Conservation (phyloP, 2,329 filamentous ascomycete species). For the Nannizziopsis arthrosporioides region DNA sequence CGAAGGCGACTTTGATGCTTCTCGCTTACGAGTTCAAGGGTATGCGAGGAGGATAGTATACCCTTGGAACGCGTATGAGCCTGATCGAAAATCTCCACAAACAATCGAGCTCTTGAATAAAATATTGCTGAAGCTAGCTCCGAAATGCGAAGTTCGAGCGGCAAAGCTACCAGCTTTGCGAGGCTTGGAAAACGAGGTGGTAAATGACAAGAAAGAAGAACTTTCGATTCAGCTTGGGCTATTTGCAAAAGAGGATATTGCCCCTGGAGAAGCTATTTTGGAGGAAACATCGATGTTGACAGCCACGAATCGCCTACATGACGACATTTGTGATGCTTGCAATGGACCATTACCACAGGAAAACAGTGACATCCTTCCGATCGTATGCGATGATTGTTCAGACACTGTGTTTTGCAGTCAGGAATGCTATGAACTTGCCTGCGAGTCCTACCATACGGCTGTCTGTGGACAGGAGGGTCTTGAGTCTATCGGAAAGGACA, state of each 20-base stretch:
- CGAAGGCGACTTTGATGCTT: conserved; percentile 21
- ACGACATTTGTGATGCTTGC: conserved; percentile 81
- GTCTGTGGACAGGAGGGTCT: conserved; percentile 45
- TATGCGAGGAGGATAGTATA: conserved; percentile 45
- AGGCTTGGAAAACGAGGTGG: conserved; percentile 18
- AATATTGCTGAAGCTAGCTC: conserved; percentile 56
- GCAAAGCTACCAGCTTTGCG: conserved; percentile 64
- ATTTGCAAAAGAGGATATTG: conserved; percentile 73
- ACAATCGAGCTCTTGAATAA: conserved; percentile 58
- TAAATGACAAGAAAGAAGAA: conserved; percentile 10
- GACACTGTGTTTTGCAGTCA: conserved; percentile 51
- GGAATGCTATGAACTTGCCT: conserved; percentile 45
- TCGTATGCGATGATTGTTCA: conserved; percentile 44
- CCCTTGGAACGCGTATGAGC: conserved; percentile 52
- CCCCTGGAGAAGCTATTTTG: conserved; percentile 63
- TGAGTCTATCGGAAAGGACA: conserved; percentile 48
- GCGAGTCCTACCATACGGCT: conserved; percentile 46
- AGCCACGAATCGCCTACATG: conserved; percentile 77
- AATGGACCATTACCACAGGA: conserved; percentile 58
- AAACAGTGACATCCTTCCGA: conserved; percentile 25
- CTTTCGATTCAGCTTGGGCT: conserved; percentile 66
- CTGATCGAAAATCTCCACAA: conserved; percentile 44
- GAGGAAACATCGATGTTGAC: conserved; percentile 77
- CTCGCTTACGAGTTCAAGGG: conserved; percentile 28
- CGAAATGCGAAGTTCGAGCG: conserved; percentile 68